Evolutionary conservation across 257 asterid genomes (phyloP), one percentile per base, ranked within the genome.

Genomic region (Jacaranda copaia): DNA sequence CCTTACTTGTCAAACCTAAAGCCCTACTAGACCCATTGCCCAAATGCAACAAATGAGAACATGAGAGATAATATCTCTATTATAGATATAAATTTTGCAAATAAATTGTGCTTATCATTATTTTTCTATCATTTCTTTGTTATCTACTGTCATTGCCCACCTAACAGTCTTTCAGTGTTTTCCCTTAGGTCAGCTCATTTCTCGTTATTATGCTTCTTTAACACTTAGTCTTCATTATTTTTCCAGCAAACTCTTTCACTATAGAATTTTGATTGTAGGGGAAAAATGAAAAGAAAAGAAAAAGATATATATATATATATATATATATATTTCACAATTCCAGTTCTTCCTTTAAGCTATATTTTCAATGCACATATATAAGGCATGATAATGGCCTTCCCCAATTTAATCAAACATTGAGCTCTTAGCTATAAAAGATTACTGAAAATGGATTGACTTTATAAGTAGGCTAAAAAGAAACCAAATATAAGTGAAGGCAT

Each of bases 401-500:
- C n/a, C n/a, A n/a, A n/a, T n/a, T n/a, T n/a, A n/a, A n/a, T n/a
- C 62, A 35, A 76, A 35, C 20, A 38, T 20, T 74, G 69, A 20
- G 74, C 55, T 32, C 64, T 14, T 57, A 64, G 70, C 72, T 70
- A 63, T 74, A 70, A 40, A 19, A 19, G 74, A 48, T 51, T 13
- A 32, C 19, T 39, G 76, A 45, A 56, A 42, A 64, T 46, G 65
- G 60, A 55, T 72, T 36, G 76, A 25, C 15, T 66, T 25, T 51
- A 35, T 9, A 25, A 56, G 63, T 57, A 46, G 8, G 46, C 67
- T 68, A 18, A 20, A 70, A 49, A 51, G 16, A 69, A 25, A 45
- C 48, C 77, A 77, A 70, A 36, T 25, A 38, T 61, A 46, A 58
- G 70, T 35, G 61, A 61, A 75, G 74, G 68, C 70, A 56, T 53